Evolutionary conservation across 2,329 filamentous ascomycete species (phyloP), one percentile per base, ranked within the genome.

Genomic region (Fusarium napiforme): DNA sequence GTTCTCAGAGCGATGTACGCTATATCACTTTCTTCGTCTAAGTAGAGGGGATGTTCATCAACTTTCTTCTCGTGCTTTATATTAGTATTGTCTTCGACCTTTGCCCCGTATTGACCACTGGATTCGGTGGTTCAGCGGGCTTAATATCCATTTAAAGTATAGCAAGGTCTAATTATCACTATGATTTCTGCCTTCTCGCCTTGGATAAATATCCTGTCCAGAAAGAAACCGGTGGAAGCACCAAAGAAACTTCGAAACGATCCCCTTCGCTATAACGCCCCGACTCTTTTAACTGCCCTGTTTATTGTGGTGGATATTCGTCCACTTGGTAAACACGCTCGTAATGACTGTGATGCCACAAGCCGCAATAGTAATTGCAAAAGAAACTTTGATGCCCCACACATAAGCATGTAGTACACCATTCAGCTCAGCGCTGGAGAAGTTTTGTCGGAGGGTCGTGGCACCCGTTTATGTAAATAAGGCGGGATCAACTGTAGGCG

Each of bases 51-150:
- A 11, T 19, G 2, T 11, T 8, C 2, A 21, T 14, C 3, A 19
- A 14, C 0, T 5, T 36, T 21, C 3, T 9, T 21, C 11, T 16
- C 2, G 1, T 26, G 6, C 18, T 21, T 23, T 0, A 26, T 36
- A 14, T 9, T 2, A 11, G 7, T 2, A 7, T 14, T 30, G 3
- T 14, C 8, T 18, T 10, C 0, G 12, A 19, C n/a, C 19, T 11
- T 26, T 37, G 16, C 16, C 5, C 36, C 3, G 36, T 3, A 19
- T 2, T 36, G 3, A 23, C n/a, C 6, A 21, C 23, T 2, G 21
- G 12, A 21, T 16, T 16, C 12, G 7, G 7, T 2, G 21, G 2
- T 9, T 37, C 7, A 28, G 16, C 3, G 3, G 2, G 3, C 14
- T 21, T 2, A 2, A 16, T 15, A 6, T 21, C 12, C 3, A 37